Percentiles rank a stretch among this genome's conserved stretches.
Conservation (phyloP, 1,284 basidiomycete genomes). For the Ustilago curta region DNA sequence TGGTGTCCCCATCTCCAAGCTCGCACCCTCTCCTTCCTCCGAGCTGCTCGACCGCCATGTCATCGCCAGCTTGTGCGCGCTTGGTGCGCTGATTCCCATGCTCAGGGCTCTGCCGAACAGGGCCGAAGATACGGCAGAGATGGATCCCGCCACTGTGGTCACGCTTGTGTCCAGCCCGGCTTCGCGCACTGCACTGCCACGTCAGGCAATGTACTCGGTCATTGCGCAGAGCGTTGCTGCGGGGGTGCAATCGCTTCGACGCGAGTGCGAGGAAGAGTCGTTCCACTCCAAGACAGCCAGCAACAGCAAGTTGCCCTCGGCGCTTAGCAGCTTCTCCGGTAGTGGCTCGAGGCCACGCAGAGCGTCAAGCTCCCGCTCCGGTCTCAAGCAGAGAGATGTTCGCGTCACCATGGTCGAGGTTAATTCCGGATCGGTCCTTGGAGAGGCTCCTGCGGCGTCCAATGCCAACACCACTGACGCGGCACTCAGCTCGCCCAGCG, state of each 20-base stretch:
- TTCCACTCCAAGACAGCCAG: conserved; percentile 51
- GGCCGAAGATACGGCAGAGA: conserved; percentile 18
- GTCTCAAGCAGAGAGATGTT: conserved; percentile 46
- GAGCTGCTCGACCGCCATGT: conserved; percentile 57
- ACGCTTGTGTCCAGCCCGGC: conserved; percentile 53
- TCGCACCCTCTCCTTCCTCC: conserved; percentile 34
- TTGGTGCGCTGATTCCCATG: conserved; percentile 51
- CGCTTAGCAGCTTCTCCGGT: conserved; percentile 9
- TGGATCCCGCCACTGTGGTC: conserved; percentile 39
- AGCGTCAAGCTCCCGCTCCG: conserved; percentile 22
- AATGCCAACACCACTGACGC: conserved; percentile 6
- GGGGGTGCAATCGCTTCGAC: conserved; percentile 52
- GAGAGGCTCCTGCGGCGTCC: conserved; percentile 10
- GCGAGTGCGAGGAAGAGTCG: conserved; percentile 53
- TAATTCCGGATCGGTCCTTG: conserved; percentile 43
- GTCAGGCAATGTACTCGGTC: conserved; percentile 52
- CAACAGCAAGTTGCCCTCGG: conserved; percentile 36
- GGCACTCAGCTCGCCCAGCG: conserved; percentile 10
- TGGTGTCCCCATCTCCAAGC: conserved; percentile 37
- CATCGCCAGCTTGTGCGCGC: conserved; percentile 50
- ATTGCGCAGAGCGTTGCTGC: conserved; percentile 55
- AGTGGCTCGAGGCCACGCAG: conserved; percentile 13
- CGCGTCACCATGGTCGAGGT: conserved; percentile 51
- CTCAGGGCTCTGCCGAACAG: conserved; percentile 49
- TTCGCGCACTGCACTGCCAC: conserved; percentile 44